These are phyloP conservation scores for Botryotinia convoluta DNA, from an alignment of 2,329 filamentous ascomycete genomes.

Conservation along the genomic window DNA sequence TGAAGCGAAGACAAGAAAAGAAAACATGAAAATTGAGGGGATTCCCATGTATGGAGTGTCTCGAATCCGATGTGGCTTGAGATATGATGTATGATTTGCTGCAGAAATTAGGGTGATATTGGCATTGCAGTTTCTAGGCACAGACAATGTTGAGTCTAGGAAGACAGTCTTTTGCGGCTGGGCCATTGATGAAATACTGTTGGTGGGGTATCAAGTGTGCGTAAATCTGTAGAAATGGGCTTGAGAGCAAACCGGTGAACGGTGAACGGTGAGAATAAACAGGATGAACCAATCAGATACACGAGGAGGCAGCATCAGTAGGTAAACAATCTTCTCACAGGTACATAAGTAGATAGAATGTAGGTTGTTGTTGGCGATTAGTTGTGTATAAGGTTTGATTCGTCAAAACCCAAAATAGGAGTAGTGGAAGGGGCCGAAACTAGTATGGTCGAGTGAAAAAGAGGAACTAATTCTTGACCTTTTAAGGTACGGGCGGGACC, in stretches of 20 bases:
- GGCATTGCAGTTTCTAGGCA: neutral
- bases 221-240: neutral
- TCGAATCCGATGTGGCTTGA: neutral
- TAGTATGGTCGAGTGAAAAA: neutral
- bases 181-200: neutral
- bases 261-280: neutral
- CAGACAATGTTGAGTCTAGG: neutral
- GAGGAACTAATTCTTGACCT: neutral
- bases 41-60: constrained; percentile 1
- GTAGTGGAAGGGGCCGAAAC: neutral
- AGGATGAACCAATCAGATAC: neutral
- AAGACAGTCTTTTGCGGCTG: constrained; percentile 1
- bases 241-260: neutral
- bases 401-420: neutral
- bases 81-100: neutral
- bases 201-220: constrained; percentile 7
- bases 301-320: neutral
- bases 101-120: neutral
- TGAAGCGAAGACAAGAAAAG: neutral
- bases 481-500: constrained; percentile 4
- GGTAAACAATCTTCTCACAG: neutral
- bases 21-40: constrained; percentile 1
- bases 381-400: constrained; percentile 5
- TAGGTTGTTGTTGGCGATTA: neutral
- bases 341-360: neutral